Conservation (phyloP, 371 early-diverging fungal genomes). For the Dichotomocladium elegans region DNA sequence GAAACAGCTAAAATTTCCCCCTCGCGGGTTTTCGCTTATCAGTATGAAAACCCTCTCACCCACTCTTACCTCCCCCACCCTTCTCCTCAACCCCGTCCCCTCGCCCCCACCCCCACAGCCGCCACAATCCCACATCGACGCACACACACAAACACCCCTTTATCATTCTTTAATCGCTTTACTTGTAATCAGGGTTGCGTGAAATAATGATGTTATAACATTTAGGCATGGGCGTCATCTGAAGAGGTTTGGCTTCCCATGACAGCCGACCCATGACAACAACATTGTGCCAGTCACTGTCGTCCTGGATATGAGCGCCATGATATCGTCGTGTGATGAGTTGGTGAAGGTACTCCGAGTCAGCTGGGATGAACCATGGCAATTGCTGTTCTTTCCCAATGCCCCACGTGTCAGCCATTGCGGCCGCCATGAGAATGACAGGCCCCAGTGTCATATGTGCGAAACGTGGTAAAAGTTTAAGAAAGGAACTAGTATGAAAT, state of each 20-base stretch:
- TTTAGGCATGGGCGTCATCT: conserved; percentile 67
- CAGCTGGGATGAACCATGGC: conserved; percentile 88
- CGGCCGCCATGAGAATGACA: conserved; percentile 71
- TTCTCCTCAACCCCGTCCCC: too few relatives aligned
- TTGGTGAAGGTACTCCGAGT: conserved; percentile 72
- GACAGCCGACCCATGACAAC: conserved; percentile 88
- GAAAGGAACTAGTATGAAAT: neutral
- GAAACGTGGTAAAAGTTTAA: neutral
- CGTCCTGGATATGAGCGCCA: neutral
- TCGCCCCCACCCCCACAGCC: too few relatives aligned
- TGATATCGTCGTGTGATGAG: conserved; percentile 56
- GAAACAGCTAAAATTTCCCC: neutral
- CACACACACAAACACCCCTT: conserved; percentile 24
- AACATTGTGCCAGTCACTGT: conserved; percentile 52
- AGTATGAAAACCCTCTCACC: too few relatives aligned
- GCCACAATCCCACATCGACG: neutral
- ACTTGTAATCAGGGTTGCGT: conserved; percentile 46
- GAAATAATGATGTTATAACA: conserved; percentile 86
- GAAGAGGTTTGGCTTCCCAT: conserved; percentile 85
- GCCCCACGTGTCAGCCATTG: conserved; percentile 54
- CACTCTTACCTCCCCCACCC: too few relatives aligned
- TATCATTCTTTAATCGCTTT: neutral
- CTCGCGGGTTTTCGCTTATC: too few relatives aligned
- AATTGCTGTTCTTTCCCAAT: conserved; percentile 72
- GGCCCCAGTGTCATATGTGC: conserved; percentile 2